phyloP scores from a whole-genome alignment of 192 early-diverging fungal species.

The Dissophora globulifera region DNA sequence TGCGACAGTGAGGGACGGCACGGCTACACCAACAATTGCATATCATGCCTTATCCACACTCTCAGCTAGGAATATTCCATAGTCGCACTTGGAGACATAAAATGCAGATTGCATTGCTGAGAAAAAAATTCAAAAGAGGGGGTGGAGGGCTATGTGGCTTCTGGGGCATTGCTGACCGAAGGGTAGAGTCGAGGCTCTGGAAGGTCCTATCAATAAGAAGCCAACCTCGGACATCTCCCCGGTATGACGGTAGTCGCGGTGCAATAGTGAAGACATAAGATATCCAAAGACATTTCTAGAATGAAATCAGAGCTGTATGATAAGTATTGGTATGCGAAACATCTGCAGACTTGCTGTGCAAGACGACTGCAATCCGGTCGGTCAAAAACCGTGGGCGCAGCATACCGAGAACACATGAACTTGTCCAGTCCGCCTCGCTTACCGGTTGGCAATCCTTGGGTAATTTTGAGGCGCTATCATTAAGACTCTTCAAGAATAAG shows the following conservation, averaged over 20 bases:
- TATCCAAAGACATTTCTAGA: neutral
- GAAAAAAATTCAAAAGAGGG: too few relatives aligned
- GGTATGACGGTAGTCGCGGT: conserved; percentile 14
- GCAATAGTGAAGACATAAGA: conserved; percentile 3
- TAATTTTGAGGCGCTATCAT: conserved; percentile 15
- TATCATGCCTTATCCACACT: too few relatives aligned
- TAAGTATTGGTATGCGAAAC: too few relatives aligned
- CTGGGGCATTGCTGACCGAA: neutral
- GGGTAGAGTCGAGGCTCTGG: conserved; percentile 8
- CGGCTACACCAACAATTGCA: too few relatives aligned
- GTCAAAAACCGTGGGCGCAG: conserved; percentile 17
- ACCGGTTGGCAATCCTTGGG: conserved; percentile 14
- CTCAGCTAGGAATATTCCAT: too few relatives aligned
- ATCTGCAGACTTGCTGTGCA: conserved; percentile 13
- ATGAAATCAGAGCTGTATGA: too few relatives aligned
- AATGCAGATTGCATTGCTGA: too few relatives aligned
- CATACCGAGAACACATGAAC: conserved; percentile 19
- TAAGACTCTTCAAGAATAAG: conserved; percentile 14
- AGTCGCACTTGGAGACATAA: too few relatives aligned
- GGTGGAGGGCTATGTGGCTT: conserved; percentile 2
- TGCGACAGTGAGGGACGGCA: too few relatives aligned
- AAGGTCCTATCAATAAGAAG: conserved; percentile 12
- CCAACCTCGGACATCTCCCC: conserved; percentile 9
- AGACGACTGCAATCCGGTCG: conserved; percentile 23
- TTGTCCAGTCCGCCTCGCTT: conserved; percentile 19